Evolutionary conservation across 1,139 yeast genomes (phyloP).

Genomic region (Kodamaea suecica): DNA sequence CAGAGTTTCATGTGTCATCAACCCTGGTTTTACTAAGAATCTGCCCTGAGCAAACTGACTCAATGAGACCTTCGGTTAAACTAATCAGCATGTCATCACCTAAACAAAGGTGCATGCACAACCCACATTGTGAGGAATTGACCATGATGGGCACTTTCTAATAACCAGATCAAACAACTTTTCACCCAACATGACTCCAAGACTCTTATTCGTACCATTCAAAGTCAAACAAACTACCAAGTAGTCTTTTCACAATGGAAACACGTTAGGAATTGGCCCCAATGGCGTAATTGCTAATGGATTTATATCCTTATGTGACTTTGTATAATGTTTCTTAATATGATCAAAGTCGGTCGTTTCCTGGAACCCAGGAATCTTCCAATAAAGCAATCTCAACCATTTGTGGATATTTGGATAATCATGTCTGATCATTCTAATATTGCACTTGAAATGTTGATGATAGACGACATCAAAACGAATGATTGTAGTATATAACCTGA

Average conservation of each 20-base stretch:
- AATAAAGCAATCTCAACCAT: constrained; percentile 82
- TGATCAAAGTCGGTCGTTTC: constrained; percentile 85
- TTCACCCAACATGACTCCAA: no score
- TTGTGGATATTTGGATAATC: constrained; percentile 76
- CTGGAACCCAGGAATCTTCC: constrained; percentile 76
- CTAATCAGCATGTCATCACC: no score
- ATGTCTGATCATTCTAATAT: constrained; percentile 73
- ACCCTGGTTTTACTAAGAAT: no score
- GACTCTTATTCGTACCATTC: no score
- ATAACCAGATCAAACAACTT: no score
- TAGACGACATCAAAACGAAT: constrained; percentile 88
- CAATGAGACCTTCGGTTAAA: no score
- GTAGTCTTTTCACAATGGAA: no score
- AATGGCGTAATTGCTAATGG: constrained; percentile 82
- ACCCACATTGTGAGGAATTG: no score
- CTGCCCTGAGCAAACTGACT: no score
- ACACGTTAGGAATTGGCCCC: constrained; percentile 74
- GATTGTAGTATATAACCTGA: constrained; percentile 77
- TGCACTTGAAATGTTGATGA: constrained; percentile 93
- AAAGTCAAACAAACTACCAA: neutral
- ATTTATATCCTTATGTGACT: constrained; percentile 74
- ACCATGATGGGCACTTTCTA: no score
- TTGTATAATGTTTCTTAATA: constrained; percentile 86
- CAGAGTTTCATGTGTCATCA: no score
- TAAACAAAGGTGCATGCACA: no score